Base-by-base conservation (phyloP, 2,329 filamentous ascomycete species). In the Diaporthe nobilis region DNA sequence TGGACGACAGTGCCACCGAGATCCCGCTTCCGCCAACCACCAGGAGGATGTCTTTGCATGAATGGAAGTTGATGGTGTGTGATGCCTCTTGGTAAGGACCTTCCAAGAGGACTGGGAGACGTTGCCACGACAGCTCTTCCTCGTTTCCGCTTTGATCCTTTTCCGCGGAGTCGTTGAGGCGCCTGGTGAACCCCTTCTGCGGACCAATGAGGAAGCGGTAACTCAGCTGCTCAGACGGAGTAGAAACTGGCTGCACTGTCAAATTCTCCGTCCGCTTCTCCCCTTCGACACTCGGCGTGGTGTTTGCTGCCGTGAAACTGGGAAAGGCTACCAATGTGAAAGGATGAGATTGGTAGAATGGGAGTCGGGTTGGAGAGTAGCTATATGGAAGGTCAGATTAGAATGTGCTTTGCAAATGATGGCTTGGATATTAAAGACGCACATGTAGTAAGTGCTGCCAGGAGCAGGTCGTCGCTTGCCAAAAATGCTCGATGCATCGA, bases 171-270 rank as follows among this genome's bases (percentile, higher is more conserved):
- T 37, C 17, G 6, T 37, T 42, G 10, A 73, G 10, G 12, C 22
- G n/a, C 5, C 20, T 20, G 4, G 72, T 73, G 7, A 73, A 73
- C 1, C 58, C 72, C 25, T 57, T 65, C 37, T 44, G 44, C 3
- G 72, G 72, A 13, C 37, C 25, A 20, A 73, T 73, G 20, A 73
- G 49, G 53, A 73, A 73, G 58, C 47, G 60, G n/a, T 68, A 67
- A 4, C n/a, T 53, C 49, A 68, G n/a, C 25, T 47, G 25, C 10
- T n/a, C 37, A 15, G 25, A 25, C 7, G 60, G 2, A 20, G 5
- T 34, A 20, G 34, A 7, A 9, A 65, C n/a, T 4, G 31, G 34
- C n/a, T 55, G 15, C 25, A 67, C 25, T 20, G 51, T 57, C 12
- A 39, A 1, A 28, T 13, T 67, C 1, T 42, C 53, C 1, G 37